Conservation (phyloP, 2,329 filamentous ascomycete genomes). For the Neofusicoccum laricinum region DNA sequence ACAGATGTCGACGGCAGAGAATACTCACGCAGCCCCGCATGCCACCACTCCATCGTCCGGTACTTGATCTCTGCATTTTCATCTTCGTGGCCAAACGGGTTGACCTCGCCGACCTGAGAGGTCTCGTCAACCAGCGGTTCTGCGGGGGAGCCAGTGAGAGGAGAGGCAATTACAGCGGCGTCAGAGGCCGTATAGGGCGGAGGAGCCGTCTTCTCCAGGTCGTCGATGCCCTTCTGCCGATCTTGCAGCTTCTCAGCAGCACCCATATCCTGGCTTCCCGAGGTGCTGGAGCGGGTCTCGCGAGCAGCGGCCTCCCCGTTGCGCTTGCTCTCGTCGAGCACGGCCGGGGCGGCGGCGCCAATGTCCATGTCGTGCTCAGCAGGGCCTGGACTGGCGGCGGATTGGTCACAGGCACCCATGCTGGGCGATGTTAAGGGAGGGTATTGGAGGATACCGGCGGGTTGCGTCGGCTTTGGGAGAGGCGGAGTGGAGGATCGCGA, state of each 20-base stretch:
- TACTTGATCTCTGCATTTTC: conserved; percentile 46
- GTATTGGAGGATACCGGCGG: background rate
- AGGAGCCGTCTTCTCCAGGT: background rate
- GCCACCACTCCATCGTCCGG: conserved; percentile 51
- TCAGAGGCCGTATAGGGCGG: conserved; percentile 5
- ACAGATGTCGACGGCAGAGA: conserved; percentile 18
- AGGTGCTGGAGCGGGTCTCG: conserved; percentile 16
- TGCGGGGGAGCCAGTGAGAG: background rate
- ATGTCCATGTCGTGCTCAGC: conserved; percentile 1
- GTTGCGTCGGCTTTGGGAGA: background rate
- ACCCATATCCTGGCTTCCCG: conserved; percentile 2
- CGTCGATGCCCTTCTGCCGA: background rate
- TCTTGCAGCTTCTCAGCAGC: conserved; percentile 1
- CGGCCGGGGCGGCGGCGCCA: conserved; percentile 9
- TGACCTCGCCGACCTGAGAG: conserved; percentile 1
- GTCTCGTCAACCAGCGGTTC: background rate
- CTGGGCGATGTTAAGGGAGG: background rate
- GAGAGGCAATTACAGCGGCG: background rate
- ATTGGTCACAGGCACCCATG: conserved; percentile 12
- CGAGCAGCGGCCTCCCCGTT: background rate
- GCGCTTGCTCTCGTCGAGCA: conserved; percentile 3
- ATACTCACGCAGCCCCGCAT: conserved; percentile 41
- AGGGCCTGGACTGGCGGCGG: background rate
- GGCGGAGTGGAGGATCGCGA: conserved; percentile 8
- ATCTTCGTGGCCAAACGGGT: conserved; percentile 28